Percentiles rank a stretch among this genome's conserved stretches.
These are phyloP conservation scores for Digitaria exilis DNA, from an alignment of 202 grass and related monocot genomes.

Conservation along the genomic window DNA sequence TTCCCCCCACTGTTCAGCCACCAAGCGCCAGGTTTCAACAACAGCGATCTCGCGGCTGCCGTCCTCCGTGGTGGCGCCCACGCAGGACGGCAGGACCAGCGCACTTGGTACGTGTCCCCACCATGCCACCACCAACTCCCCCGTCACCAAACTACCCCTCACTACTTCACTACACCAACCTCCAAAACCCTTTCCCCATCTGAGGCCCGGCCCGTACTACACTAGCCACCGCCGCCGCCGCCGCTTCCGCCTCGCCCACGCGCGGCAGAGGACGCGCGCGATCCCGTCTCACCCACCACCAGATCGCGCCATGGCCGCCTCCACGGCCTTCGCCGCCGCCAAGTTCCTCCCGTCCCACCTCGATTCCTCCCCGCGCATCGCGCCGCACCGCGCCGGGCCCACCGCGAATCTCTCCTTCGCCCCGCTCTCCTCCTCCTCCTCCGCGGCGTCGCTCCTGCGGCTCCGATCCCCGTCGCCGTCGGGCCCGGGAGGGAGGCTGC, in stretches of 20 bases:
- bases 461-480: conserved; percentile 55
- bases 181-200: conserved; percentile 29
- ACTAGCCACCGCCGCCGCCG: neutral
- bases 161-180: conserved; percentile 20
- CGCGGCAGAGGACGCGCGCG: conserved; percentile 2
- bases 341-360: conserved; percentile 37
- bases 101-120: conserved; percentile 3
- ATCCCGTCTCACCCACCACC: neutral
- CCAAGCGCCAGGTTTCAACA: neutral
- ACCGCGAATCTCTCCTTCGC: conserved; percentile 52
- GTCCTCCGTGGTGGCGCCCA: too few species aligned
- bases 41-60: neutral
- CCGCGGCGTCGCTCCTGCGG: conserved; percentile 25
- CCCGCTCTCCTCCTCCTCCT: conserved; percentile 24
- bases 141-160: neutral
- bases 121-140: neutral
- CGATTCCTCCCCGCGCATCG: conserved; percentile 40
- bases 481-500: conserved; percentile 46
- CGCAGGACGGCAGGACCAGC: neutral
- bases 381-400: conserved; percentile 29
- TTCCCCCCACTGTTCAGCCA: neutral
- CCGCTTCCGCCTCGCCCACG: conserved; percentile 12
- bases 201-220: neutral
- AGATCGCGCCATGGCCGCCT: conserved; percentile 68
- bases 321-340: conserved; percentile 59